phyloP scores from a whole-genome alignment of 2,329 filamentous ascomycete genomes.

The Paracorniculantispora psalliotae region DNA sequence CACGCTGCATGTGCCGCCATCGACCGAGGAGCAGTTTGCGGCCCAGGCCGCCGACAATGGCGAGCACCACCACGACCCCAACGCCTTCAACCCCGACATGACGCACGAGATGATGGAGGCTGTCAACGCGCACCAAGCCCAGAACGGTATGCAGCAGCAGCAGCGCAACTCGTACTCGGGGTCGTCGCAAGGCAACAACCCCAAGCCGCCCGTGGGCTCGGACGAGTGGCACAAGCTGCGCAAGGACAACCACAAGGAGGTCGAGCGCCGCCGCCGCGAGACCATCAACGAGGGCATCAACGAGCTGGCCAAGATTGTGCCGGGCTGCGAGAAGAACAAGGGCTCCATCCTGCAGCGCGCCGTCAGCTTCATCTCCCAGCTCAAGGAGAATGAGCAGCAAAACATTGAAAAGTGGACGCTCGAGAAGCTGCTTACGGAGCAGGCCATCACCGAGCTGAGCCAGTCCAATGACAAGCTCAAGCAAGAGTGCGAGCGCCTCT shows the following conservation, averaged over 20 bases:
- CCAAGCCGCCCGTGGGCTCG: constrained; percentile 87
- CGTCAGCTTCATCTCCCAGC: constrained; percentile 87
- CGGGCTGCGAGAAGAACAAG: constrained; percentile 98
- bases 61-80: constrained; percentile 26
- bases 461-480: constrained; percentile 84
- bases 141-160: constrained; percentile 35
- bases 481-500: constrained; percentile 70
- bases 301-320: constrained; percentile 94
- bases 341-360: constrained; percentile 91
- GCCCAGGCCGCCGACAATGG: constrained; percentile 39
- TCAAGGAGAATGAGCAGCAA: constrained; percentile 89
- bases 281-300: constrained; percentile 99
- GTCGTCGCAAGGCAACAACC: constrained; percentile 37
- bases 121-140: constrained; percentile 28
- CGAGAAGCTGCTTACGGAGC: constrained; percentile 84
- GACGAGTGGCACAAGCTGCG: constrained; percentile 97
- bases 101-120: constrained; percentile 21
- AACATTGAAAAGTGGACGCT: constrained; percentile 94
- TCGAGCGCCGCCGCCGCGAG: constrained; percentile 91
- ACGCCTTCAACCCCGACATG: constrained; percentile 28
- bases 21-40: constrained; percentile 56
- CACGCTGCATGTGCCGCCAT: constrained; percentile 51
- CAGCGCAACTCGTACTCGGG: constrained; percentile 29
- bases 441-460: constrained; percentile 83
- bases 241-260: constrained; percentile 98